Conservation (phyloP, 2,329 filamentous ascomycete genomes). For the Fusarium gaditjirri region DNA sequence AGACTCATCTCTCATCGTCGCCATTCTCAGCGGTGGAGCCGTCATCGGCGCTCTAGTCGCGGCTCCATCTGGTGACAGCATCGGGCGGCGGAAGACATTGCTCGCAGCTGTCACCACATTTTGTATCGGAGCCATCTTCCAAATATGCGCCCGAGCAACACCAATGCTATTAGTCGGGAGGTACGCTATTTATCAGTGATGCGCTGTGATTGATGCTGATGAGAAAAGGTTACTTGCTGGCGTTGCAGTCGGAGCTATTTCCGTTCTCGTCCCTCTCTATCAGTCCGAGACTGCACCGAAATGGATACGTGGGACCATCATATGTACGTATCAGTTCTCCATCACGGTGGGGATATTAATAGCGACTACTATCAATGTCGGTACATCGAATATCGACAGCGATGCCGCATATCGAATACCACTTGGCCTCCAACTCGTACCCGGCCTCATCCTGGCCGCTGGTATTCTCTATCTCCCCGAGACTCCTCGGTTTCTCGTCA, state of each 20-base stretch:
- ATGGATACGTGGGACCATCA: constrained; percentile 81
- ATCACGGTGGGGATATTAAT: constrained; percentile 78
- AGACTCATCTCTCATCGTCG: constrained; percentile 79
- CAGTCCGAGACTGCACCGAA: constrained; percentile 85
- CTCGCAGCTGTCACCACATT: constrained; percentile 74
- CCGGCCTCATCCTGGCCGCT: constrained; percentile 74
- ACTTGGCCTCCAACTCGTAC: constrained; percentile 78
- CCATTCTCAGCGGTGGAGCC: constrained; percentile 84
- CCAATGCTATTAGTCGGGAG: constrained; percentile 71
- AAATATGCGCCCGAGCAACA: constrained; percentile 71
- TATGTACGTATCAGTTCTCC: constrained; percentile 79
- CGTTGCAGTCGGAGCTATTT: constrained; percentile 76
- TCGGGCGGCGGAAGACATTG: constrained; percentile 77
- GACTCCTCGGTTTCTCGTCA: constrained; percentile 81
- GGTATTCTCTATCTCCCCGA: constrained; percentile 81
- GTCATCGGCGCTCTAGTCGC: constrained; percentile 77
- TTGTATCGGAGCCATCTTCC: constrained; percentile 76
- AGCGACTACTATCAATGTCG: constrained; percentile 75
- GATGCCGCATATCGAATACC: constrained; percentile 79
- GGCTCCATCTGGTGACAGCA: constrained; percentile 74
- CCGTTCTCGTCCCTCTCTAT: constrained; percentile 81
- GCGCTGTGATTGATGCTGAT: background rate
- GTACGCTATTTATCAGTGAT: constrained; percentile 52
- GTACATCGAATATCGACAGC: constrained; percentile 66
- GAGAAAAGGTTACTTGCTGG: constrained; percentile 70